phyloP scores from a whole-genome alignment of 805 yeast species.

The Maudiozyma barnettii region DNA sequence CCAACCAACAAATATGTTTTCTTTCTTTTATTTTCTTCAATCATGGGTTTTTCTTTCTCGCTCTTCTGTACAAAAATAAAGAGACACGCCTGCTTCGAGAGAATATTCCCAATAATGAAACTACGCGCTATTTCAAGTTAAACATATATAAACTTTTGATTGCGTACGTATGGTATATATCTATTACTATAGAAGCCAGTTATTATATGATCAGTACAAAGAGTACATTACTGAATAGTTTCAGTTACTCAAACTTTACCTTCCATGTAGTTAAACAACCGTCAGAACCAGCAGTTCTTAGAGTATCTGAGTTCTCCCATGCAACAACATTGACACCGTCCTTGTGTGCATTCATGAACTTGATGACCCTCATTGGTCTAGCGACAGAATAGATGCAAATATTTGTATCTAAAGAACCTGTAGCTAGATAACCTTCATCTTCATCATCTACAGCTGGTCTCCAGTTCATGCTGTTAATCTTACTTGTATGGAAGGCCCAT shows the following conservation, averaged over 20 bases:
- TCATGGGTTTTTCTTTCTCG: no score
- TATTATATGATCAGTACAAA: background rate
- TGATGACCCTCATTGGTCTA: conserved; percentile 68
- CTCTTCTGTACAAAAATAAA: no score
- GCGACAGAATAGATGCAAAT: conserved; percentile 70
- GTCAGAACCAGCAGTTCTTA: conserved; percentile 73
- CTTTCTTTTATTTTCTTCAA: no score
- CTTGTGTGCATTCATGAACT: conserved; percentile 72
- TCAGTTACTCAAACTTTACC: conserved; percentile 13
- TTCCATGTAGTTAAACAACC: conserved; percentile 72
- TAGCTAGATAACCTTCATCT: conserved; percentile 53
- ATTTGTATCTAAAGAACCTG: conserved; percentile 79
- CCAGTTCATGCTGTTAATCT: conserved; percentile 74
- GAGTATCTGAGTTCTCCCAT: conserved; percentile 47
- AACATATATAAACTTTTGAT: no score
- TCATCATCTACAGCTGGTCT: conserved; percentile 35
- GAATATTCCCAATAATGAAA: no score
- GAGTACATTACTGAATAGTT: background rate
- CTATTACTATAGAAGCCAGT: background rate
- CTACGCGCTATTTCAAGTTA: no score
- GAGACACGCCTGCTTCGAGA: no score
- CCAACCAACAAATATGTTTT: no score
- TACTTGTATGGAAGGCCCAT: conserved; percentile 93
- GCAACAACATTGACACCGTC: conserved; percentile 70
- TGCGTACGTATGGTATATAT: no score